A percentile compares a stretch with the other conserved stretches of the same genome.
These are phyloP conservation scores for Diaporthe sp. DNA, from an alignment of 2,329 filamentous ascomycete species.

Conservation along the genomic window DNA sequence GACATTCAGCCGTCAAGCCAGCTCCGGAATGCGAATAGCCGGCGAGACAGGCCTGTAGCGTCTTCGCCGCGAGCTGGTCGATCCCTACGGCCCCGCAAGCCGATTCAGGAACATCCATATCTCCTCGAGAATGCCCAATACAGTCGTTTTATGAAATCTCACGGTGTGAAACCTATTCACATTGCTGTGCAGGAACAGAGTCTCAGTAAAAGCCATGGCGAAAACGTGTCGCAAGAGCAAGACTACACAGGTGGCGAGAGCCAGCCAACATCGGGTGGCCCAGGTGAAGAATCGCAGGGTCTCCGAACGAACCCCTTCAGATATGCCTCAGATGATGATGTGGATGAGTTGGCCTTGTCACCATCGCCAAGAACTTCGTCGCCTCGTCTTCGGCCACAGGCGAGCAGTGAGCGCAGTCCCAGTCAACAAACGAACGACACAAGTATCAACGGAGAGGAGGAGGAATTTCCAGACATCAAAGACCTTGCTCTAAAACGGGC, in stretches of 20 bases:
- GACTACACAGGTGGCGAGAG: constrained; percentile 62
- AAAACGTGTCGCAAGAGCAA: constrained; percentile 55
- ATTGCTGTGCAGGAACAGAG: constrained; percentile 47
- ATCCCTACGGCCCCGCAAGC: constrained; percentile 68
- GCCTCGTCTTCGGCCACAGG: constrained; percentile 34
- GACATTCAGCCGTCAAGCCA: background rate
- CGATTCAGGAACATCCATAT: constrained; percentile 71
- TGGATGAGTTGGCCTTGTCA: constrained; percentile 43
- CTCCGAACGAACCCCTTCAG: constrained; percentile 50
- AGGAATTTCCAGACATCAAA: constrained; percentile 45
- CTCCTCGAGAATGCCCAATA: constrained; percentile 66
- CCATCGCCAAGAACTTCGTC: constrained; percentile 44
- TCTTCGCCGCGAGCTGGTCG: constrained; percentile 42
- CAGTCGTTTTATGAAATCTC: constrained; percentile 61
- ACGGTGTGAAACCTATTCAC: constrained; percentile 64
- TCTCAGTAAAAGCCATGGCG: constrained; percentile 40
- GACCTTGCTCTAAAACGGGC: constrained; percentile 35
- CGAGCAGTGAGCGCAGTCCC: constrained; percentile 43
- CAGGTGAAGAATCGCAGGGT: constrained; percentile 37
- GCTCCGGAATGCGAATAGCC: background rate
- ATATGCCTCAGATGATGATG: constrained; percentile 35
- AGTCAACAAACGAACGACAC: constrained; percentile 45
- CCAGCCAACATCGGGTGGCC: constrained; percentile 49
- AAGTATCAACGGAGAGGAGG: constrained; percentile 44
- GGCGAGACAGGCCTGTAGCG: background rate